Base-by-base conservation (phyloP, 1,284 basidiomycete species). In the Ceratobasidium sp. region DNA sequence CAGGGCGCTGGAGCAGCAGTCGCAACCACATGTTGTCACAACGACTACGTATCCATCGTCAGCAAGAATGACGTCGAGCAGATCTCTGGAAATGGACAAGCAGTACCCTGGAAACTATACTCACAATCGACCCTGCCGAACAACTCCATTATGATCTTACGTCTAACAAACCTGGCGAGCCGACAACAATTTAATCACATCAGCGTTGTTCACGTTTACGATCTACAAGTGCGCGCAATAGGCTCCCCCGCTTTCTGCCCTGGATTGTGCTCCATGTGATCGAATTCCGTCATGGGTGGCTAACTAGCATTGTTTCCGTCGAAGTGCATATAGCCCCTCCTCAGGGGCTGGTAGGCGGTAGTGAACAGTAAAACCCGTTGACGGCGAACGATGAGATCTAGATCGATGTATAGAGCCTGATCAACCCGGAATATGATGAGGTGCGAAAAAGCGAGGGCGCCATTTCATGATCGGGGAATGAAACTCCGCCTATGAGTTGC, bases 401-500 rank as follows among this genome's bases (percentile, higher is more conserved):
- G 48, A 41, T 46, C 32, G 36, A 59, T 28, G 34, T 34, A 28
- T 26, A 32, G 46, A 34, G 10, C 39, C 9, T 21, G 64, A 57
- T 45, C 64, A 65, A 23, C n/a, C 23, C 34, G 41, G 39, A 32
- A 34, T 36, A 52, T 65, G 18, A 32, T 52, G 61, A 52, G 46
- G 41, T 62, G 21, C 32, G 53, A 43, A 26, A 53, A 58, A 53
- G 65, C 53, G 12, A 62, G 60, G 57, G 6, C 30, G 30, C 36
- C 36, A 41, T 30, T 43, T 48, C 52, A n/a, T 46, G 65, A 70
- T 70, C 65, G 65, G 65, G 28, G 5, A 45, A n/a, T 50, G 14
- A 58, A 70, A 70, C 65, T 70, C 65, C 65, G 65, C n/a, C 41
- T 34, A 18, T 55, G 36, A 14, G 14, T 39, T 14, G 36, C 36